Evolutionary conservation across 106 monocot genomes (phyloP).

Genomic region (Allium sativum): DNA sequence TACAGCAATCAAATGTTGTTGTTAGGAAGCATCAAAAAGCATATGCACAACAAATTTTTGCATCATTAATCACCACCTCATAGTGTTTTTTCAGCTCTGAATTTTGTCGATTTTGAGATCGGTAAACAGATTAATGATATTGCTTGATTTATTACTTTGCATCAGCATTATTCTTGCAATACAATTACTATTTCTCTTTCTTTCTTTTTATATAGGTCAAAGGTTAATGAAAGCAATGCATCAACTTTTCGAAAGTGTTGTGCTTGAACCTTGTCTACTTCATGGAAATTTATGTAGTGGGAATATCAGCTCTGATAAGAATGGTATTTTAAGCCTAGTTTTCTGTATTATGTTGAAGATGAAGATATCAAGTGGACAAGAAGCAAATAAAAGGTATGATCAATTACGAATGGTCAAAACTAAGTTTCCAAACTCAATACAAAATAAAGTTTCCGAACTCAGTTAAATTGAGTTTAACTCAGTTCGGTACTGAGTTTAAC

Average conservation of each 20-base stretch:
- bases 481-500: no score
- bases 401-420: no score
- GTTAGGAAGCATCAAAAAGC: not conserved
- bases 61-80: no score
- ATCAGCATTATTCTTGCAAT: not conserved
- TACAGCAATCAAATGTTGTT: not conserved
- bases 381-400: no score
- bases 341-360: no score
- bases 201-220: constrained; percentile 43
- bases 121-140: not conserved
- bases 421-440: no score
- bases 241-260: constrained; percentile 70
- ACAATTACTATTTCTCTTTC: not conserved
- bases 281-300: constrained; percentile 97
- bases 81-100: not conserved
- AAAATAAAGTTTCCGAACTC: no score
- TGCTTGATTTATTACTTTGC: not conserved
- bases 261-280: constrained; percentile 80
- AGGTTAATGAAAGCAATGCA: constrained; percentile 64
- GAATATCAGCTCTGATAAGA: constrained; percentile 79
- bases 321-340: no score
- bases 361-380: no score
- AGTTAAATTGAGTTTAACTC: no score
- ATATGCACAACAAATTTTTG: no score
- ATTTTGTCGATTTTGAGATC: not conserved